Percentiles rank a stretch among this genome's conserved stretches.
Evolutionary conservation across 805 yeast genomes (phyloP).

Genomic region (Ogataea thermomethanolica): DNA sequence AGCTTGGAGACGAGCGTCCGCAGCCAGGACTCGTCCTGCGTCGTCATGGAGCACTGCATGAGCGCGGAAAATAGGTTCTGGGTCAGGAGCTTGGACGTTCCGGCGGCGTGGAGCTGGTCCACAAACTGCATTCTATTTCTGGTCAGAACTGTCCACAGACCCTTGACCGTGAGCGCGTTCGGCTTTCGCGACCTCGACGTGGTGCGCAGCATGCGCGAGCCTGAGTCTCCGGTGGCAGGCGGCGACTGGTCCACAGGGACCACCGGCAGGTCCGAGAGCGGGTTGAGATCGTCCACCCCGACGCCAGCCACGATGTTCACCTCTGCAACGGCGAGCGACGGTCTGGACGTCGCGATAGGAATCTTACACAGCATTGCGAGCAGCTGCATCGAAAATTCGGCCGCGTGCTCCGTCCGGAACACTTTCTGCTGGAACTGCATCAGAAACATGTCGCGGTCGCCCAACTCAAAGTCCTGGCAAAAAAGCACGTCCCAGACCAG

Average conservation of each 20-base stretch:
- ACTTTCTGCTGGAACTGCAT: slow-evolving; percentile 15
- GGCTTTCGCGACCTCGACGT: slow-evolving; percentile 4
- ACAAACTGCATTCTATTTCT: slow-evolving; percentile 18
- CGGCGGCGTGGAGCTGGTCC: slow-evolving; percentile 17
- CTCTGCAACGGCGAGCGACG: slow-evolving; percentile 14
- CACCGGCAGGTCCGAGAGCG: slow-evolving; percentile 24
- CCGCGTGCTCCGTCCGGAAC: slow-evolving; percentile 15
- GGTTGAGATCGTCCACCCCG: slow-evolving; percentile 25
- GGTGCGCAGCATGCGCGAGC: slow-evolving; percentile 5
- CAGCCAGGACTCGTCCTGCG: slow-evolving; percentile 4
- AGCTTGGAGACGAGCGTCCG: slow-evolving; percentile 25
- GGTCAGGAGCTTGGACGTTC: slow-evolving; percentile 11
- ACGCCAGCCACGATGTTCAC: slow-evolving; percentile 21
- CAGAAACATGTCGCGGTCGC: slow-evolving; percentile 18
- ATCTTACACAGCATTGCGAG: slow-evolving; percentile 10
- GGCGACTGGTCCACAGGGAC: slow-evolving; percentile 25
- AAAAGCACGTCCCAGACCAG: slow-evolving; percentile 29
- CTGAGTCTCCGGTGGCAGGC: slow-evolving; percentile 9
- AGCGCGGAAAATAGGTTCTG: slow-evolving; percentile 17
- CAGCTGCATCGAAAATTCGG: slow-evolving; percentile 19
- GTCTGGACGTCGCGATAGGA: slow-evolving; percentile 6
- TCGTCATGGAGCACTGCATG: slow-evolving; percentile 12
- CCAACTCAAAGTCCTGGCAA: slow-evolving; percentile 15
- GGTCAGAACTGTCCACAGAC: slow-evolving; percentile 26
- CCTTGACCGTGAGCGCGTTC: slow-evolving; percentile 14